These are phyloP conservation scores for Fusarium sp. DNA, from an alignment of 2,329 filamentous ascomycete genomes.

Conservation along the genomic window DNA sequence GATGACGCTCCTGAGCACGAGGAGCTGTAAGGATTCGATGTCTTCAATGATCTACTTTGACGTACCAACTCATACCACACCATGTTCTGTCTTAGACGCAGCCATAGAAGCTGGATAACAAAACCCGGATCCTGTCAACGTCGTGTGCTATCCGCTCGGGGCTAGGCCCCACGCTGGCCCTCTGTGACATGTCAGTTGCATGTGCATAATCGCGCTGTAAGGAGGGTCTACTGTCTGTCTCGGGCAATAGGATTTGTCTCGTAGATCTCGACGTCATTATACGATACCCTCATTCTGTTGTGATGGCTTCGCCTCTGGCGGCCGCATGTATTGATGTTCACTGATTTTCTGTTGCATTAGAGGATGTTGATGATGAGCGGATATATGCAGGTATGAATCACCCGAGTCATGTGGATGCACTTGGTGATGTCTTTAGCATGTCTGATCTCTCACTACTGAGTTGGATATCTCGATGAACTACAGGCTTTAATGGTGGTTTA, in stretches of 20 bases:
- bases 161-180: conserved; percentile 2
- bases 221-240: conserved; percentile 13
- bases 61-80: conserved; percentile 2
- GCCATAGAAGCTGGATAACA: conserved; percentile 7
- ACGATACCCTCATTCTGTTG: conserved; percentile 2
- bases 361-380: background rate
- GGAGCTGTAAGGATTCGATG: conserved; percentile 58
- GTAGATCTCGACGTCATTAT: conserved; percentile 33
- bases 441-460: background rate
- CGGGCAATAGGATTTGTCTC: conserved; percentile 1
- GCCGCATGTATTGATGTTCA: background rate
- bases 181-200: conserved; percentile 21
- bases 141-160: background rate
- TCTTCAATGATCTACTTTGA: conserved; percentile 10
- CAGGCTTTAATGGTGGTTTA: background rate
- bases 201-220: conserved; percentile 13
- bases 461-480: background rate
- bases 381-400: background rate
- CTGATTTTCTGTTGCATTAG: background rate
- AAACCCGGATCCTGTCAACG: conserved; percentile 1
- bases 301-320: background rate
- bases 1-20: conserved; percentile 67
- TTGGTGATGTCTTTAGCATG: background rate
- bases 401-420: conserved; percentile 22
- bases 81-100: background rate